These are phyloP conservation scores for Corylus avellana DNA, from an alignment of 306 rosid species.

Conservation along the genomic window DNA sequence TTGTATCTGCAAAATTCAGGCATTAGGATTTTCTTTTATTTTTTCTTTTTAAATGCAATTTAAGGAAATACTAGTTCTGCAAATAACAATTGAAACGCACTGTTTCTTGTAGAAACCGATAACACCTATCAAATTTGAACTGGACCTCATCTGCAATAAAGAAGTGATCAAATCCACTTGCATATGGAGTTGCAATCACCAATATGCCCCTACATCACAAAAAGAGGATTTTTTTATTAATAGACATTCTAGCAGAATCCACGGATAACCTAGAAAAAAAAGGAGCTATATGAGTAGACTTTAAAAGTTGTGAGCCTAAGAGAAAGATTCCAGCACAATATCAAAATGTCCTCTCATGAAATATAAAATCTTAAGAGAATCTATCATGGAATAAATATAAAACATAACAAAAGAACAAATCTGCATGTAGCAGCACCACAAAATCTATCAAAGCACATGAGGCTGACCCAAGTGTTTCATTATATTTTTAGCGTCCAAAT, in stretches of 20 bases:
- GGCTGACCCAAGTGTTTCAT: neutral
- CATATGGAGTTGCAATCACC: slow-evolving; percentile 95
- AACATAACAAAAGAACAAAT: slow-evolving; percentile 7
- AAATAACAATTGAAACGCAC: slow-evolving; percentile 45
- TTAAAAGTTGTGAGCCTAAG: neutral
- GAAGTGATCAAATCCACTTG: slow-evolving; percentile 98
- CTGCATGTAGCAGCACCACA: neutral
- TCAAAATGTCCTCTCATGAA: neutral
- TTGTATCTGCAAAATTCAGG: slow-evolving; percentile 60
- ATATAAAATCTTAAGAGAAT: neutral
- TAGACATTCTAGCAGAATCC: slow-evolving; percentile 13
- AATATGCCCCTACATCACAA: slow-evolving; percentile 65
- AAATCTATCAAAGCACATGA: slow-evolving; percentile 1
- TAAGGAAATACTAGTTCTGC: slow-evolving; percentile 19
- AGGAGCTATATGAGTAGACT: neutral
- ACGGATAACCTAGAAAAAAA: slow-evolving; percentile 4
- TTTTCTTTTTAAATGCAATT: slow-evolving; percentile 6
- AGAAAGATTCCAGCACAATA: neutral
- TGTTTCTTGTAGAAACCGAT: slow-evolving; percentile 58
- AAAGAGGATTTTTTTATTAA: slow-evolving; percentile 23
- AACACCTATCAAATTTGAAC: slow-evolving; percentile 92
- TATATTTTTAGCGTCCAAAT: slow-evolving; percentile 5
- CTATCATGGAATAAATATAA: neutral
- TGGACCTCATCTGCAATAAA: slow-evolving; percentile 95
- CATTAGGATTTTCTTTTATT: slow-evolving; percentile 5